Percentiles rank a stretch among this genome's conserved stretches.
Evolutionary conservation across 2,329 filamentous ascomycete species (phyloP).

Genomic region (Pseudogymnoascus sp.): DNA sequence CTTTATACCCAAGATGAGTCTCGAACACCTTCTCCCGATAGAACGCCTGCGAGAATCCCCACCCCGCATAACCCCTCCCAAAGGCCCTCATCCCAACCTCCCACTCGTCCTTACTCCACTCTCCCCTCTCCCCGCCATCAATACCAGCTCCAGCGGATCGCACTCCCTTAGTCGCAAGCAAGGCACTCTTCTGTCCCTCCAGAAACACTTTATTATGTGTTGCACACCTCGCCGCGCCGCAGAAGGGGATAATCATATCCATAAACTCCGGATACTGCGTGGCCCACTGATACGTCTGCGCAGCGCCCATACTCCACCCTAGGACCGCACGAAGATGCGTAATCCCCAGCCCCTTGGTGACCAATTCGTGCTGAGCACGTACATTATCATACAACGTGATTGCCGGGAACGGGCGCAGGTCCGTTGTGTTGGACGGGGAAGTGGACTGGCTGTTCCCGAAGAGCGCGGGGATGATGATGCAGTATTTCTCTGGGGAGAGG

Average conservation of each 20-base stretch:
- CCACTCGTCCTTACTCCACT: slow-evolving; percentile 48
- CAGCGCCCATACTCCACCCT: slow-evolving; percentile 67
- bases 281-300: slow-evolving; percentile 58
- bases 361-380: slow-evolving; percentile 55
- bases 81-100: slow-evolving; percentile 60
- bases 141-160: slow-evolving; percentile 40
- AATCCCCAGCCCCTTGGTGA: slow-evolving; percentile 57
- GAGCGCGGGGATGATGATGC: slow-evolving; percentile 60
- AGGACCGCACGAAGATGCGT: slow-evolving; percentile 54
- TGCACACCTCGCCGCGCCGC: slow-evolving; percentile 56
- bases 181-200: slow-evolving; percentile 53
- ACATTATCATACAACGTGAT: slow-evolving; percentile 64
- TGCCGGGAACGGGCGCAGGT: slow-evolving; percentile 51
- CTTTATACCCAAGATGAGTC: slow-evolving; percentile 54
- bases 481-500: slow-evolving; percentile 57
- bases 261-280: slow-evolving; percentile 44
- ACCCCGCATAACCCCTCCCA: slow-evolving; percentile 69
- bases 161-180: slow-evolving; percentile 50
- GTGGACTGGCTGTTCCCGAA: slow-evolving; percentile 64
- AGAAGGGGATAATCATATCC: slow-evolving; percentile 59
- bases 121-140: slow-evolving; percentile 33
- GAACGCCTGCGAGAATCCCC: slow-evolving; percentile 74
- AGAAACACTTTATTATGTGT: slow-evolving; percentile 64
- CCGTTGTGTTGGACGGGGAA: slow-evolving; percentile 54
- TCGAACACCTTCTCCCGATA: slow-evolving; percentile 67